Base-by-base conservation (phyloP, 805 yeast genomes). In the Wickerhamiella sergipiensis region DNA sequence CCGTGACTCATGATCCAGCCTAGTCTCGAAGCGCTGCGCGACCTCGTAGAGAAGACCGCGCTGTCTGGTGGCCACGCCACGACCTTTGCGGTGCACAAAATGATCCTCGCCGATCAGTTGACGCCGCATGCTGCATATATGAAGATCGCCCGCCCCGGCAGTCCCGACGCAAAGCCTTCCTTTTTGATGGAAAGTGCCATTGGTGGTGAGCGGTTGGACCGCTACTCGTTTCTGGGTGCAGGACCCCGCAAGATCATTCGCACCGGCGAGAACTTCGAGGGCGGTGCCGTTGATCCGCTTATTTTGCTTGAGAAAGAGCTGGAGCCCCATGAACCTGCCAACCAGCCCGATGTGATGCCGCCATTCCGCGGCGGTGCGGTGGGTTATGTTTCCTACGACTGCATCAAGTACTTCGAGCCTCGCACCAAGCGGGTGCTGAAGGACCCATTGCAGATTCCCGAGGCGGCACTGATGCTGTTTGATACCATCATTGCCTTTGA, bases 391-490 rank as follows among this genome's bases (percentile, higher is more conserved):
- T 86, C 97, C 1, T 92, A 92, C 62, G 99, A 92, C 67, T 92
- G 99, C 71, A 84, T 92, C 62, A 85, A 87, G 64, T 92, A 92
- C 67, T 92, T 92, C 59, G 99, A 92, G 69, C 99, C 99, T 53
- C 81, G 75, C 59, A 90, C 97, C 1, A 76, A 75, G 53, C 77
- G 85, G 56, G 74, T 71, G 2, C 72, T 89, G 58, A 79, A 83
- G 58, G 97, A 92, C 65, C 81, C 82, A 1, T 70, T 92, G 59
- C 67, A 84, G 54, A 75, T 92, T 10, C 99, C 99, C 0, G 99
- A 92, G 68, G 83, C 96, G 2, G 81, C 83, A 6, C 70, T 92
- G 66, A 88, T 92, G 97, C 69, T 92, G 53, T 87, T 82, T 67
- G 97, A 92, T 67, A 78, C 85, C 36, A 79, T 92, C 31, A 79